A percentile compares a stretch with the other conserved stretches of the same genome.
Conservation (phyloP, 2,329 filamentous ascomycete genomes). For the Mycogone perniciosa region DNA sequence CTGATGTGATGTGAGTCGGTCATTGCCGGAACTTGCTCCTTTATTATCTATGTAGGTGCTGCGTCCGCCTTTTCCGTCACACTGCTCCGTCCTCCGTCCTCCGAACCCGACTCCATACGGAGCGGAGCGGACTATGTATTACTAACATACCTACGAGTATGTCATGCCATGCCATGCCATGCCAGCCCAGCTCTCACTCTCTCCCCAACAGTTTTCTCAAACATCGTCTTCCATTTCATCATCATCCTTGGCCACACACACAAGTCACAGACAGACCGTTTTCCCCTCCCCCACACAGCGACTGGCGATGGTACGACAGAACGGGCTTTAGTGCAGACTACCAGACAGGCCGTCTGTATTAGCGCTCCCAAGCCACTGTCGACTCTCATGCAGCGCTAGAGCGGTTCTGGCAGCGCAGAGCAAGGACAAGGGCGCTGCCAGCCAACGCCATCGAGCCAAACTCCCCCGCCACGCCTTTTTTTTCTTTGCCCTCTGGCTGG, state of each 20-base stretch:
- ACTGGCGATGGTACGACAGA: conserved; percentile 1
- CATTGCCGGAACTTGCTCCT: no score
- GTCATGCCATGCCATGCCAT: no score
- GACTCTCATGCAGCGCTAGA: conserved; percentile 5
- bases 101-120: no score
- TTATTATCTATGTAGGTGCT: no score
- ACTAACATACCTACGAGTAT: no score
- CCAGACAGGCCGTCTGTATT: not conserved
- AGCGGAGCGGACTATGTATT: no score
- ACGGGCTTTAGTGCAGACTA: conserved; percentile 4
- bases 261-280: not conserved
- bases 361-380: conserved; percentile 4
- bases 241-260: not conserved
- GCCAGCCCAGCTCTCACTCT: not conserved
- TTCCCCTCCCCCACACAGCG: conserved; percentile 7
- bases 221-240: not conserved
- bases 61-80: no score
- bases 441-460: not conserved
- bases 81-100: no score
- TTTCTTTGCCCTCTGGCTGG: not conserved
- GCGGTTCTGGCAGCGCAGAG: conserved; percentile 4
- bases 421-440: not conserved
- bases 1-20: no score
- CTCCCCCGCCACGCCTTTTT: not conserved
- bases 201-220: not conserved